Conservation (phyloP, 768 basidiomycete species). For the Sporobolomyces phaffii region DNA sequence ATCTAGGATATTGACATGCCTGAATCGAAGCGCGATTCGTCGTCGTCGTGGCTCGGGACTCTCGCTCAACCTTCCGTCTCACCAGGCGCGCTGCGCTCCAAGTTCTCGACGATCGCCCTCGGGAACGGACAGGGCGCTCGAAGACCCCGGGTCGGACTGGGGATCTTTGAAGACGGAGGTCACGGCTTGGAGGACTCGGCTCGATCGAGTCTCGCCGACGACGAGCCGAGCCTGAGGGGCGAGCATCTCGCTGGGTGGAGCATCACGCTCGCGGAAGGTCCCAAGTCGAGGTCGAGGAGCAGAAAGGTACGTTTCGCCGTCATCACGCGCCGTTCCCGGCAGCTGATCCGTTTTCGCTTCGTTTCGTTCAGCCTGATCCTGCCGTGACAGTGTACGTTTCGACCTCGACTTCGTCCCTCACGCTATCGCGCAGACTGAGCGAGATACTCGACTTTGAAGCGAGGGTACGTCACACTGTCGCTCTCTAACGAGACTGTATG, state of each 20-base stretch:
- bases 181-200: too few species aligned
- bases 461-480: constrained; percentile 48
- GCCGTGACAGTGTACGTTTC: constrained; percentile 37
- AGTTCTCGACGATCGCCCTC: constrained; percentile 21
- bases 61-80: constrained; percentile 3
- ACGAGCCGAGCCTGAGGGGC: neutral
- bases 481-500: neutral
- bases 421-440: constrained; percentile 67
- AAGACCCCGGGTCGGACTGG: neutral
- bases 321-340: neutral
- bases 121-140: neutral
- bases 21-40: neutral
- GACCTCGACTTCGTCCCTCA: constrained; percentile 86
- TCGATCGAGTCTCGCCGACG: neutral
- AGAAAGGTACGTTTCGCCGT: constrained; percentile 51
- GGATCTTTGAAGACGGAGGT: constrained; percentile 17
- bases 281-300: constrained; percentile 54
- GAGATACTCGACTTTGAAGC: constrained; percentile 76
- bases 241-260: constrained; percentile 71
- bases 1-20: too few species aligned
- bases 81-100: neutral
- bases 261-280: constrained; percentile 63
- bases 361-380: constrained; percentile 37
- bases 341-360: neutral
- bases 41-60: constrained; percentile 6